Conservation (phyloP, 176 grass and related monocot species). For the Melocanna baccifera region DNA sequence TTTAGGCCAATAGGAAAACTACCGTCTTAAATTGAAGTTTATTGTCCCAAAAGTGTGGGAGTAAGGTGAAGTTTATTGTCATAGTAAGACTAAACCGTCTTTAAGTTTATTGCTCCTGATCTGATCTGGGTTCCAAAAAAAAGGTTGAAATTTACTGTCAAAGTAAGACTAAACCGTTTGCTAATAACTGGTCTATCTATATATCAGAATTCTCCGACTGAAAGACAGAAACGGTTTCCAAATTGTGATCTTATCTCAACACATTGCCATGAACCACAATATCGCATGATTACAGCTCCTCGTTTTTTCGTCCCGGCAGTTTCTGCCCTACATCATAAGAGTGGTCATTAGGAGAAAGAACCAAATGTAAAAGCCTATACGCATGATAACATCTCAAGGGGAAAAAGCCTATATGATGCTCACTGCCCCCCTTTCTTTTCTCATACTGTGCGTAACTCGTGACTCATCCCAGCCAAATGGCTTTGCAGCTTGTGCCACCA, state of each 20-base stretch:
- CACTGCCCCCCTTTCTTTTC: neutral
- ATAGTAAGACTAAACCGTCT: neutral
- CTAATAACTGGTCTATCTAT: neutral
- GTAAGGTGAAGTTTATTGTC: neutral
- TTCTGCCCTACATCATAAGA: slow-evolving; percentile 9
- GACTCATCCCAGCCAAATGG: slow-evolving; percentile 6
- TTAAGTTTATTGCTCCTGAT: neutral
- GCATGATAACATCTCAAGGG: slow-evolving; percentile 27
- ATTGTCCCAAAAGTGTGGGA: neutral
- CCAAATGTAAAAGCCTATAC: neutral
- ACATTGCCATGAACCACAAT: slow-evolving; percentile 1
- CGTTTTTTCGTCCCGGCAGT: neutral
- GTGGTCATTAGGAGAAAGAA: slow-evolving; percentile 25
- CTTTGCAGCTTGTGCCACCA: slow-evolving; percentile 15
- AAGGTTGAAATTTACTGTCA: neutral
- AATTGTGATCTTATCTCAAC: neutral
- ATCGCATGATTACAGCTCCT: slow-evolving; percentile 17
- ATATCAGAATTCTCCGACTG: neutral
- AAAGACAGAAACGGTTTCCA: neutral
- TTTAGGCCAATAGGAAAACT: neutral
- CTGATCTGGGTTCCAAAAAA: neutral
- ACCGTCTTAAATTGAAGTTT: neutral
- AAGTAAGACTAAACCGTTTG: neutral
- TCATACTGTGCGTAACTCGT: slow-evolving; percentile 4
- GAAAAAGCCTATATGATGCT: slow-evolving; percentile 19